Percentiles rank a stretch among this genome's conserved stretches.
Evolutionary conservation across 208 protist species (phyloP).

Genomic region (Naegleria lovaniensis): DNA sequence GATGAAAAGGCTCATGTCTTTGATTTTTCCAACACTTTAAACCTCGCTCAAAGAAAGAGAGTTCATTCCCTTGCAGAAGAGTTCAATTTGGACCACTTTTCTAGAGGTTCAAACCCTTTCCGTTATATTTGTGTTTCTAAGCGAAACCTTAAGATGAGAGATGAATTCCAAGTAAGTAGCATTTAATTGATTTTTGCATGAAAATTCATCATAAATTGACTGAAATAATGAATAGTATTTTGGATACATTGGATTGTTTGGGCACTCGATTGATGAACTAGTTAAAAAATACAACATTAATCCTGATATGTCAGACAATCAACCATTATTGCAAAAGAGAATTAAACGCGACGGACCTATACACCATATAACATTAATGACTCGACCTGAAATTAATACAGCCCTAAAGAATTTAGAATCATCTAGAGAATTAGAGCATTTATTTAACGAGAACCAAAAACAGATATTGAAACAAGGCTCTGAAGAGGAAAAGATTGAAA

Average conservation of each 20-base stretch:
- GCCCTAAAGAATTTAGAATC: constrained; percentile 10
- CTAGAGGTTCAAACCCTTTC: neutral
- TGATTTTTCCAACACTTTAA: constrained; percentile 13
- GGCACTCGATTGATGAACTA: neutral
- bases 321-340: neutral
- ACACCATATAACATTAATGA: constrained; percentile 23
- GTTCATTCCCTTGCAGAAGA: constrained; percentile 15
- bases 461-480: neutral
- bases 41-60: constrained; percentile 1
- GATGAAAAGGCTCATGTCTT: neutral
- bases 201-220: neutral
- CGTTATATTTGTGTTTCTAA: neutral
- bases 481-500: constrained; percentile 6
- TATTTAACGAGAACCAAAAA: neutral
- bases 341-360: constrained; percentile 9
- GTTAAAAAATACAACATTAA: neutral
- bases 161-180: neutral
- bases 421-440: neutral
- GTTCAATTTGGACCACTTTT: constrained; percentile 11
- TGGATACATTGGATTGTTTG: constrained; percentile 25
- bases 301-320: neutral
- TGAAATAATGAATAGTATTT: neutral
- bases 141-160: neutral
- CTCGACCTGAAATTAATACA: constrained; percentile 4
- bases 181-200: neutral